Percentiles rank a stretch among this genome's conserved stretches.
Conservation (phyloP, 1,284 basidiomycete genomes). For the Cutaneotrichosporon mucoides region DNA sequence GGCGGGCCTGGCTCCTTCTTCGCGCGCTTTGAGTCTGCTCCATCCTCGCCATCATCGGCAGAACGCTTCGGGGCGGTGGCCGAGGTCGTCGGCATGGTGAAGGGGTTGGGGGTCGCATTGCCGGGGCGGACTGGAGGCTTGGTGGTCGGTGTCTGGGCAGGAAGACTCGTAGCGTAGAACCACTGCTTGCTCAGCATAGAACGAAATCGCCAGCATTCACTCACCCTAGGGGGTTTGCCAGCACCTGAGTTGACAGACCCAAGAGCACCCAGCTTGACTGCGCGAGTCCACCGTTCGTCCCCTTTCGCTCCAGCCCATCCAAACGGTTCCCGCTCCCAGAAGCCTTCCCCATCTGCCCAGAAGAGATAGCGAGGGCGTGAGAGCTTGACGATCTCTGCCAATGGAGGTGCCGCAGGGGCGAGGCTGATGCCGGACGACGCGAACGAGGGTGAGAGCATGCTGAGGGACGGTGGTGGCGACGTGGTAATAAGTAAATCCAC, state of each 20-base stretch:
- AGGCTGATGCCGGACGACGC: slow-evolving; percentile 49
- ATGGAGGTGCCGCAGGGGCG: slow-evolving; percentile 55
- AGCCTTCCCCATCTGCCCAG: slow-evolving; percentile 57
- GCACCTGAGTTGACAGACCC: slow-evolving; percentile 56
- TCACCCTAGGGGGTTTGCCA: slow-evolving; percentile 77
- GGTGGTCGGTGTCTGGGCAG: slow-evolving; percentile 46
- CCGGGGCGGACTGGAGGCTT: slow-evolving; percentile 33
- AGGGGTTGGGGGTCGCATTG: slow-evolving; percentile 42
- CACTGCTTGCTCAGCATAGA: slow-evolving; percentile 52
- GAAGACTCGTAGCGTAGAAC: slow-evolving; percentile 72
- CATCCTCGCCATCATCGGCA: slow-evolving; percentile 48
- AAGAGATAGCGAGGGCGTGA: slow-evolving; percentile 48
- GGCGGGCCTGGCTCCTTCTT: slow-evolving; percentile 50
- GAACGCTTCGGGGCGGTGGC: slow-evolving; percentile 56
- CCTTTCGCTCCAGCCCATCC: slow-evolving; percentile 66
- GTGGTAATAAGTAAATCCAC: slow-evolving; percentile 82
- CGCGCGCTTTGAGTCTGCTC: slow-evolving; percentile 51
- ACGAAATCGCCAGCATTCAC: slow-evolving; percentile 24
- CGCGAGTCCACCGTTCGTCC: slow-evolving; percentile 63
- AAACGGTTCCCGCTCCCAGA: slow-evolving; percentile 91
- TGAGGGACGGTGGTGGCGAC: slow-evolving; percentile 67
- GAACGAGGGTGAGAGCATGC: slow-evolving; percentile 60
- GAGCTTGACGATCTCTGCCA: slow-evolving; percentile 62
- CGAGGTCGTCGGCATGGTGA: slow-evolving; percentile 17
- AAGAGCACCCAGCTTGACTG: slow-evolving; percentile 80